phyloP scores from a whole-genome alignment of 768 basidiomycete genomes.

The Myochromella boudieri region DNA sequence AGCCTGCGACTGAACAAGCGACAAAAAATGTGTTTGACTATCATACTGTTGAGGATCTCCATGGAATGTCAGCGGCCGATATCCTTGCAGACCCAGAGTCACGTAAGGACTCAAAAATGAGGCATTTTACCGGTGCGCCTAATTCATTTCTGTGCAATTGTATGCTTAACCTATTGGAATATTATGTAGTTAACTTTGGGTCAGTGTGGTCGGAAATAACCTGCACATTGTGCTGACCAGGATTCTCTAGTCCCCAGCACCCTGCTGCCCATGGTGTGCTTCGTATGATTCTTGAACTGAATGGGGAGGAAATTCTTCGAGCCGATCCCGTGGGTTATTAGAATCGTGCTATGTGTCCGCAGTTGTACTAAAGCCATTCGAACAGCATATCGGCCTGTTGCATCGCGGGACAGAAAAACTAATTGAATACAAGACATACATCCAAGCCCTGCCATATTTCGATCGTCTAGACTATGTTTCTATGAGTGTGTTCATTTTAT shows the following conservation, averaged over 20 bases:
- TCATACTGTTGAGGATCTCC: constrained; percentile 82
- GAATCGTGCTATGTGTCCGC: not conserved
- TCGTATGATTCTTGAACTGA: constrained; percentile 94
- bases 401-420: constrained; percentile 98
- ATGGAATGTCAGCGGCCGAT: constrained; percentile 74
- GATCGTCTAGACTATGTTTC: constrained; percentile 99
- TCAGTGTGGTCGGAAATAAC: constrained; percentile 36
- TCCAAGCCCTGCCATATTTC: constrained; percentile 97
- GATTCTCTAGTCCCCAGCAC: constrained; percentile 82
- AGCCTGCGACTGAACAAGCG: constrained; percentile 27
- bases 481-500: constrained; percentile 76
- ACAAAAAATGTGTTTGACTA: constrained; percentile 58
- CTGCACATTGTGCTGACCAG: not conserved
- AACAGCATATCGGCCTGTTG: constrained; percentile 88
- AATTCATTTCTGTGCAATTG: not conserved
- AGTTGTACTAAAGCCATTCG: constrained; percentile 9
- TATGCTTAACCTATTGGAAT: constrained; percentile 11
- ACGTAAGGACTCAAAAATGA: constrained; percentile 74
- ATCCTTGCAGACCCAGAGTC: constrained; percentile 76
- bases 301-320: constrained; percentile 92
- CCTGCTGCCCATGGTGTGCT: constrained; percentile 99
- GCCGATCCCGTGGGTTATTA: constrained; percentile 68
- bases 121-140: constrained; percentile 87
- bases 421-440: constrained; percentile 98
- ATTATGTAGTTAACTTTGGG: constrained; percentile 85